These are phyloP conservation scores for Termitomyces sp. DNA, from an alignment of 768 basidiomycete species.

Conservation along the genomic window DNA sequence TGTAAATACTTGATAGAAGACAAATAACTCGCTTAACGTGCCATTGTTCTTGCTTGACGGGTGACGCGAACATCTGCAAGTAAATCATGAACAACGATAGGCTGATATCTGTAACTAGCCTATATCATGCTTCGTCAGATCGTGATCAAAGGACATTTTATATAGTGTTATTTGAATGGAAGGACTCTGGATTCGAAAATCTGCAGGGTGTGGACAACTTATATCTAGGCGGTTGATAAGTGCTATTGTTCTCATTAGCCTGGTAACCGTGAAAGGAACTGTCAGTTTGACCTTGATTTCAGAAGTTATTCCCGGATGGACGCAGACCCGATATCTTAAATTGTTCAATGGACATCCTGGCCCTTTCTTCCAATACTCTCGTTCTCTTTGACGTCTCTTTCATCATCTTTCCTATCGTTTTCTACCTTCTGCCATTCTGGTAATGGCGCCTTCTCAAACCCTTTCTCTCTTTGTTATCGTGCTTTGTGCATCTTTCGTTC, in stretches of 20 bases:
- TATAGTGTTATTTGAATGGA: too few species aligned
- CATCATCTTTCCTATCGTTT: constrained; percentile 11
- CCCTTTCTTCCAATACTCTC: neutral
- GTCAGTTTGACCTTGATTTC: neutral
- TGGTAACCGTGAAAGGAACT: constrained; percentile 8
- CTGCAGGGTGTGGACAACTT: neutral
- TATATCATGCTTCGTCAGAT: neutral
- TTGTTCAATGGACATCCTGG: neutral
- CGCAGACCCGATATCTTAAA: neutral
- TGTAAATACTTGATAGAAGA: neutral
- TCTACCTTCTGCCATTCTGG: constrained; percentile 19
- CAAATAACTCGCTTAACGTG: neutral
- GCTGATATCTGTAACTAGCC: neutral
- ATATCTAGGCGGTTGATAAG: neutral
- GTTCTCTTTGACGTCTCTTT: constrained; percentile 8
- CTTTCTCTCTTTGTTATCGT: constrained; percentile 24
- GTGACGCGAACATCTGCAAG: too few species aligned
- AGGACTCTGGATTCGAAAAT: neutral
- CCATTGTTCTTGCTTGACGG: constrained; percentile 1
- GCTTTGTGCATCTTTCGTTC: constrained; percentile 20
- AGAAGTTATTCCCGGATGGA: constrained; percentile 3
- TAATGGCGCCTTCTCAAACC: constrained; percentile 27
- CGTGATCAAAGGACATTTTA: neutral
- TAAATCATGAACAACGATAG: neutral
- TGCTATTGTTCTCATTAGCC: constrained; percentile 1